Evolutionary conservation across 208 protist genomes (phyloP), one percentile per base, ranked within the genome.

Genomic region (Polymyxa betae): DNA sequence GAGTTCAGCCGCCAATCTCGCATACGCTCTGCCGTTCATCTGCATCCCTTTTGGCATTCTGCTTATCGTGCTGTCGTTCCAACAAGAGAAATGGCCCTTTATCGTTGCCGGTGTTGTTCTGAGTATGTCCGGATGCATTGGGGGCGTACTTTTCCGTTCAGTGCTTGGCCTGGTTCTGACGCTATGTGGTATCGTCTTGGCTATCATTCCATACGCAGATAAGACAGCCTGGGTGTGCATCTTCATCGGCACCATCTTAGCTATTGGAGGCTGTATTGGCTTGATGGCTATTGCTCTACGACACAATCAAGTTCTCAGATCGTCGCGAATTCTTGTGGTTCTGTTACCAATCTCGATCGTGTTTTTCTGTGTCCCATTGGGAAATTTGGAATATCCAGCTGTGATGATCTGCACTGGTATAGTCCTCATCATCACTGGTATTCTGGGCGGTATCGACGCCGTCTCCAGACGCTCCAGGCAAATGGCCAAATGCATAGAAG

Each of bases 21-120:
- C 72, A 5, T 82, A 82, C n/a, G 72, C 72, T n/a, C 40, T 82
- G 40, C 72, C 72, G 10, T 82, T 82, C 72, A 82, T 82, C 72
- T 82, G 72, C 72, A 82, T 82, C 35, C 72, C 72, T 5, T 82
- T 82, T 43, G 72, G 72, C 16, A 43, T 82, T 20, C n/a, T 82
- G 12, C 72, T 82, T n/a, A 82, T 82, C 35, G 72, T 43, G n/a
- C 72, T 82, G 72, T 5, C 72, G 12, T 82, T 82, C n/a, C 72
- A 82, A 43, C 35, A 35, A 35, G 35, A 82, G 40, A 35, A 82
- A 82, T 82, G 72, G 72, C 72, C 72, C 5, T 82, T 82, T 43
- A 35, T 35, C 5, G 72, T 82, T 20, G 72, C 72, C 5, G 72
- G 72, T 40, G 35, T 82, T 43, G 72, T 82, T 43, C 12, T 82